phyloP scores from a whole-genome alignment of 2,329 filamentous ascomycete genomes.

The Pseudogymnoascus destructans region DNA sequence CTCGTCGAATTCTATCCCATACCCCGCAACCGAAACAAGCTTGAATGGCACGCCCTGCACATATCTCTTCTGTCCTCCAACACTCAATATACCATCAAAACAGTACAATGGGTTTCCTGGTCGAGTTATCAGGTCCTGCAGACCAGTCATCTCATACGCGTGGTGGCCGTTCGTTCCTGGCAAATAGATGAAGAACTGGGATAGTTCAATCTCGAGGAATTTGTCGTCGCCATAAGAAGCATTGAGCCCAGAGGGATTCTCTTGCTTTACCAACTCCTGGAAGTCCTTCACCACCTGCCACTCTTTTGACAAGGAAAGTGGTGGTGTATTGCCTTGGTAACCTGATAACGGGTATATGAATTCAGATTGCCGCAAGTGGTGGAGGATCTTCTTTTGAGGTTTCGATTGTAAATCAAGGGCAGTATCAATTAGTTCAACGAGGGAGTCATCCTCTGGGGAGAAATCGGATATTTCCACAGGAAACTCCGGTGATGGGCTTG shows the following conservation, averaged over 20 bases:
- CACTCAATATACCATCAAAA: conserved; percentile 47
- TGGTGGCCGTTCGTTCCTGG: conserved; percentile 24
- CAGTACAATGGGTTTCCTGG: conserved; percentile 31
- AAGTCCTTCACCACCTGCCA: conserved; percentile 8
- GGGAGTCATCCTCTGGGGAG: background rate
- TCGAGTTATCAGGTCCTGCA: conserved; percentile 38
- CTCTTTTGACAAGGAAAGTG: conserved; percentile 13
- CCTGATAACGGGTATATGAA: conserved; percentile 20
- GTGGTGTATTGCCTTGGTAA: conserved; percentile 18
- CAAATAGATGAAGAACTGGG: conserved; percentile 46
- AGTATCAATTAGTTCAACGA: background rate
- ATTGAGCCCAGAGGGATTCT: conserved; percentile 9
- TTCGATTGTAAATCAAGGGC: background rate
- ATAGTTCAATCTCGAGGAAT: conserved; percentile 37
- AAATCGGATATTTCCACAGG: background rate
- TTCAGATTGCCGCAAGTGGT: background rate
- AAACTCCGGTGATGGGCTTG: background rate
- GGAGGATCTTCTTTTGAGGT: background rate
- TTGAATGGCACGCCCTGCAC: conserved; percentile 44
- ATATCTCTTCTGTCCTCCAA: conserved; percentile 31
- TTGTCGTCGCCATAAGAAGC: conserved; percentile 4
- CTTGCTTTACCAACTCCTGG: conserved; percentile 12
- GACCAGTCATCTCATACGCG: conserved; percentile 38
- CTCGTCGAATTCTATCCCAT: conserved; percentile 37
- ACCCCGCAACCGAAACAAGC: conserved; percentile 52